phyloP scores from a whole-genome alignment of 192 early-diverging fungal genomes.

The Linnemannia schmuckeri region DNA sequence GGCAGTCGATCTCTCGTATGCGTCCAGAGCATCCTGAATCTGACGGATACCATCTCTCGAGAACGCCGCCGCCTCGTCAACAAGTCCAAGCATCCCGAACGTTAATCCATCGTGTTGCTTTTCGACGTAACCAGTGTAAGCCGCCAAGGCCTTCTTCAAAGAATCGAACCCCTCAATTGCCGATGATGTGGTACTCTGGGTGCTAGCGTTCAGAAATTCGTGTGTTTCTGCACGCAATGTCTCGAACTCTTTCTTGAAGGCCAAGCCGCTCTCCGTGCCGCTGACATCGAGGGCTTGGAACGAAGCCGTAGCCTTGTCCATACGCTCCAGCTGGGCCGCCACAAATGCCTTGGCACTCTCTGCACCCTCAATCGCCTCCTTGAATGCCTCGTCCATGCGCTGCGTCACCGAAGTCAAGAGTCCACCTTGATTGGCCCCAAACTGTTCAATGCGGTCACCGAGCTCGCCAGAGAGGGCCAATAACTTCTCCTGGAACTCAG shows the following conservation, averaged over 20 bases:
- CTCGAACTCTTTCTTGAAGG: conserved; percentile 46
- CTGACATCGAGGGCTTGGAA: conserved; percentile 15
- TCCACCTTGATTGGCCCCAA: conserved; percentile 20
- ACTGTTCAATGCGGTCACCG: conserved; percentile 14
- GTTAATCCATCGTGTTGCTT: conserved; percentile 18
- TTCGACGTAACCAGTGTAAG: conserved; percentile 15
- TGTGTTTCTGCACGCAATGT: conserved; percentile 20
- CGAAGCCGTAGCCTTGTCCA: conserved; percentile 16
- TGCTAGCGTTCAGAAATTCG: conserved; percentile 30
- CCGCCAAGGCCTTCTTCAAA: conserved; percentile 20
- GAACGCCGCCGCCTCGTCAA: conserved; percentile 31
- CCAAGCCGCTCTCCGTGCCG: conserved; percentile 12
- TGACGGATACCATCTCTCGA: conserved; percentile 18
- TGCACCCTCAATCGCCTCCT: conserved; percentile 8
- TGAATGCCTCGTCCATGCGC: conserved; percentile 24
- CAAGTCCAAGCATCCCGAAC: conserved; percentile 4
- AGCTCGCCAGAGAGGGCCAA: conserved; percentile 21
- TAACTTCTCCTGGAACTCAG: conserved; percentile 40
- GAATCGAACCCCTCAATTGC: conserved; percentile 33
- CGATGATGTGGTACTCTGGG: conserved; percentile 20
- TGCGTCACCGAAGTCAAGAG: conserved; percentile 8
- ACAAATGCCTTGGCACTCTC: conserved; percentile 10
- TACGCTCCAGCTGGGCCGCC: conserved; percentile 12
- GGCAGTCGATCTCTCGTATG: conserved; percentile 23
- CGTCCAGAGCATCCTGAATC: conserved; percentile 20